These are phyloP conservation scores for Trichoderma lentiforme DNA, from an alignment of 2,329 filamentous ascomycete genomes.

Conservation along the genomic window DNA sequence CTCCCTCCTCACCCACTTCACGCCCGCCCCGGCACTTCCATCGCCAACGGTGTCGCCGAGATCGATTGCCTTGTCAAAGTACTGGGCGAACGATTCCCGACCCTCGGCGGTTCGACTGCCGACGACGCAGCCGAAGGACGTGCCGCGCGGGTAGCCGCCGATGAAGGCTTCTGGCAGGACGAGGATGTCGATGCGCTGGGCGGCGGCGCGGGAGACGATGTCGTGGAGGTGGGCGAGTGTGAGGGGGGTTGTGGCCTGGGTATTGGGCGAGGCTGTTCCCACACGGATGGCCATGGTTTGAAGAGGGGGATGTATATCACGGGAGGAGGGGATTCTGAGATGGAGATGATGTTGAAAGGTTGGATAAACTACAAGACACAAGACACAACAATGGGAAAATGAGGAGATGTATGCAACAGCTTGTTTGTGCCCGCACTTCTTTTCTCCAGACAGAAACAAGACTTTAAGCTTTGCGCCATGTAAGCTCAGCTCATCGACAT, in stretches of 20 bases:
- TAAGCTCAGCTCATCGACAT: neutral
- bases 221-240: conserved; percentile 65
- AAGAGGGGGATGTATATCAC: neutral
- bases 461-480: conserved; percentile 6
- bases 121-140: conserved; percentile 70
- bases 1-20: conserved; percentile 65
- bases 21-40: conserved; percentile 60
- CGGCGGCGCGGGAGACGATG: conserved; percentile 62
- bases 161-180: conserved; percentile 91
- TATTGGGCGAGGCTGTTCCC: conserved; percentile 54
- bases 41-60: conserved; percentile 70
- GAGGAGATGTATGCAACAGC: neutral
- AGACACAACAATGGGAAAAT: neutral
- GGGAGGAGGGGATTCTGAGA: neutral
- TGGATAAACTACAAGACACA: neutral
- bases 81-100: conserved; percentile 76
- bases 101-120: conserved; percentile 66
- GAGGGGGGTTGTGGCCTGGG: conserved; percentile 46
- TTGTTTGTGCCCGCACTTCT: neutral
- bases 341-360: neutral
- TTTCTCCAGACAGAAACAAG: neutral
- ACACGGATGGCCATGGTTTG: conserved; percentile 43
- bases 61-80: conserved; percentile 77
- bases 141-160: conserved; percentile 84
- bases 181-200: conserved; percentile 59